Evolutionary conservation across 202 grass and related monocot genomes (phyloP), one percentile per base, ranked within the genome.

Genomic region (Panicum hallii): DNA sequence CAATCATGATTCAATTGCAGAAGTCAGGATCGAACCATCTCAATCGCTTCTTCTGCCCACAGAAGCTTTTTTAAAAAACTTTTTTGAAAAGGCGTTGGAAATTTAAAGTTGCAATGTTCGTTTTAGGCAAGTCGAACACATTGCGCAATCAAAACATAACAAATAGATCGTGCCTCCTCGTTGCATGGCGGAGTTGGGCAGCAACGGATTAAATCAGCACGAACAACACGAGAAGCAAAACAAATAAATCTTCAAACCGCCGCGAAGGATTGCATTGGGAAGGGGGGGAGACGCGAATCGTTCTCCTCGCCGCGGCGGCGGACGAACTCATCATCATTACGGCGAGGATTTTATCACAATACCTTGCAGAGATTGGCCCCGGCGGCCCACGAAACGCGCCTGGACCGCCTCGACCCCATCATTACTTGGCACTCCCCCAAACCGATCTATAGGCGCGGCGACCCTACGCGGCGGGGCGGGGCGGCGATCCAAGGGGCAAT

Each of bases 311-410:
- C 53, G 44, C 44, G 63, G 75, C 46, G 36, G 47, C 19, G 68
- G 83, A 26, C 19, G 64, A 70, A 23, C 58, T 36, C 47, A 47
- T 38, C 47, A 28, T 38, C 26, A 74, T 74, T 75, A 5, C 64
- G 65, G 36, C 15, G 66, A 77, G 48, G 77, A 79, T 78, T 66
- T 84, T 75, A 74, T 86, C 48, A 86, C 58, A 84, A 83, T 98
- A 98, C 95, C 95, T 98, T 90, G 94, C 93, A 90, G 79, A 98
- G 91, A 75, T 80, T 92, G 82, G 81, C 57, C 56, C 75, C 91
- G 79, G 80, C 47, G 69, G 95, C 93, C 95, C 95, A 98, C n/a
- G 95, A 93, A 87, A 98, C 89, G 87, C 95, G 85, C 87, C 79
- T 93, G 83, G 82, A 83, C 61, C 89, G 79, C 87, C 89, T 83